Evolutionary conservation across 192 early-diverging fungal genomes (phyloP).

Genomic region (Umbelopsis sp.): DNA sequence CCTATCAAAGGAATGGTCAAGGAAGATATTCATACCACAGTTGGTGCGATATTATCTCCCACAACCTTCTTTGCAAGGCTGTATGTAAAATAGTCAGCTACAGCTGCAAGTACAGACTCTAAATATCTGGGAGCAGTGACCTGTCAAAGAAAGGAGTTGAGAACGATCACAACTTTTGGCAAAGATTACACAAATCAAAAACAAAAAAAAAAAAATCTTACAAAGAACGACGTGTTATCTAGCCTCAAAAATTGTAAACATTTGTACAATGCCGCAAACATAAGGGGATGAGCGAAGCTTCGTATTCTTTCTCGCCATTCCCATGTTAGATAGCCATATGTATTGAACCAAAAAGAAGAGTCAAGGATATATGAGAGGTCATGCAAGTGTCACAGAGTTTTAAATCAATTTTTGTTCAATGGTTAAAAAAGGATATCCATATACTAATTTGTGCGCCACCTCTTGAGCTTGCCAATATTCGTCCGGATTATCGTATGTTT

Average conservation of each 20-base stretch:
- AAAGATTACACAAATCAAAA: not conserved
- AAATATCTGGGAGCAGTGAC: slow-evolving; percentile 73
- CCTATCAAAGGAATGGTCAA: not conserved
- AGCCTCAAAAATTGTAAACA: slow-evolving; percentile 58
- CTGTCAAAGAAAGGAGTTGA: slow-evolving; percentile 37
- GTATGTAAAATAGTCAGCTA: slow-evolving; percentile 77
- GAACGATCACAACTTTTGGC: too few relatives aligned
- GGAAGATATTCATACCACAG: slow-evolving; percentile 20
- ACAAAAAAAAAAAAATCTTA: slow-evolving; percentile 41
- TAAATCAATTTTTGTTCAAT: not conserved
- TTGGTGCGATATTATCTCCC: slow-evolving; percentile 28
- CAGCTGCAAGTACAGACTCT: slow-evolving; percentile 72
- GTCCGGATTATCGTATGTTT: slow-evolving; percentile 91
- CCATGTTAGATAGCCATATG: slow-evolving; percentile 90
- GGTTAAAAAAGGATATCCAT: slow-evolving; percentile 66
- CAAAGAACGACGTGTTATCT: slow-evolving; percentile 67
- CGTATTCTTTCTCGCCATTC: slow-evolving; percentile 87
- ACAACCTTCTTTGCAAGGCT: slow-evolving; percentile 54
- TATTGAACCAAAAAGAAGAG: slow-evolving; percentile 18
- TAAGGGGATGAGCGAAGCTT: slow-evolving; percentile 78
- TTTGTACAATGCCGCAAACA: slow-evolving; percentile 82
- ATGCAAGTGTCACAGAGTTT: not conserved
- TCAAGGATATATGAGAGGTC: slow-evolving; percentile 21
- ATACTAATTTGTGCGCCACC: slow-evolving; percentile 83
- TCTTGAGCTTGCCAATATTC: slow-evolving; percentile 98